A percentile compares a stretch with the other conserved stretches of the same genome.
Evolutionary conservation across 1,284 basidiomycete species (phyloP).

Genomic region (Coniferiporia sulphurascens): DNA sequence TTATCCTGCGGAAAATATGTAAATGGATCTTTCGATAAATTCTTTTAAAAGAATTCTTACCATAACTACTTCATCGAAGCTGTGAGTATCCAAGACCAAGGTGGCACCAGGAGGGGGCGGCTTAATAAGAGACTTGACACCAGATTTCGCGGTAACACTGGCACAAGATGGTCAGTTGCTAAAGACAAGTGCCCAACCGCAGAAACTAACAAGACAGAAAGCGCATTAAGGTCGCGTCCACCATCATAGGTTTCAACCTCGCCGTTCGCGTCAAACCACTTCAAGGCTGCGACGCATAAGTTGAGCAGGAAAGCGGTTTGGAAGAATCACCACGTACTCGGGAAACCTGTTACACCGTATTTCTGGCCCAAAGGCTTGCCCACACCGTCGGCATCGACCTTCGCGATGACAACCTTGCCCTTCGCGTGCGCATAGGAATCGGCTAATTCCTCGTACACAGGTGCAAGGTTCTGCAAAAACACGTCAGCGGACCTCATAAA

Average conservation of each 20-base stretch:
- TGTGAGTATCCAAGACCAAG: conserved; percentile 62
- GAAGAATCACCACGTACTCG: conserved; percentile 54
- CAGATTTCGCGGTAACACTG: conserved; percentile 72
- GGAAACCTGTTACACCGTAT: conserved; percentile 81
- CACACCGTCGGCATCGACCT: conserved; percentile 88
- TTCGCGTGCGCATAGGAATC: conserved; percentile 76
- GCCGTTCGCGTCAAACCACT: conserved; percentile 79
- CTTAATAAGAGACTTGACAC: conserved; percentile 82
- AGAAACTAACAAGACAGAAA: conserved; percentile 65
- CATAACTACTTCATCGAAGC: conserved; percentile 74
- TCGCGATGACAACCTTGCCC: conserved; percentile 85
- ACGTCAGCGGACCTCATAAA: conserved; percentile 6
- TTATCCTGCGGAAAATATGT: conserved; percentile 45
- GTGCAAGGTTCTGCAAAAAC: conserved; percentile 69
- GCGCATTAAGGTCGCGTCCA: conserved; percentile 76
- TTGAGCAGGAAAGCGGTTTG: conserved; percentile 4
- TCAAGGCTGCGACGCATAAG: conserved; percentile 56
- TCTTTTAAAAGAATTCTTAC: conserved; percentile 32
- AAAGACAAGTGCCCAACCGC: not conserved
- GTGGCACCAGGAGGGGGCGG: conserved; percentile 76
- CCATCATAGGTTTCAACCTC: conserved; percentile 70
- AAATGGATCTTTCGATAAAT: not conserved
- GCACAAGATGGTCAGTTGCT: no score
- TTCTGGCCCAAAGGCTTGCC: conserved; percentile 70
- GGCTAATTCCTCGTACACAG: conserved; percentile 83